Conservation (phyloP, 106 monocot genomes). For the Allium fistulosum region DNA sequence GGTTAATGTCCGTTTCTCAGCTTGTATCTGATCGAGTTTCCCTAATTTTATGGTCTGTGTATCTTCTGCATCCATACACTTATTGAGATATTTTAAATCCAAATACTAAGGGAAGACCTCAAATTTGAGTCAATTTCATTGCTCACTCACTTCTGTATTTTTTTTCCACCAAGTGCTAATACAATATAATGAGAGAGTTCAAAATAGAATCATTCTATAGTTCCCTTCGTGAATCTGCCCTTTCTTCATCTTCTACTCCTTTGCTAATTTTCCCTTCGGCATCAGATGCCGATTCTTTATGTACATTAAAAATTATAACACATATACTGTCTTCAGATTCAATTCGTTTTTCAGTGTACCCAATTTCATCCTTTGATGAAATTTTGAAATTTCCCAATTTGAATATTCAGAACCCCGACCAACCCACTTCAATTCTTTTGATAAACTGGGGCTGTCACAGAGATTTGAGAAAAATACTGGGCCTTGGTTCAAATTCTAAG, state of each 20-base stretch:
- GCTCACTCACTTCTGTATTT: too few relatives aligned
- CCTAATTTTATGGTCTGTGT: not conserved
- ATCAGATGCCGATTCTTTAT: constrained; percentile 73
- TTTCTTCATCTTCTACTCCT: constrained; percentile 51
- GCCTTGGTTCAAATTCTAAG: constrained; percentile 19
- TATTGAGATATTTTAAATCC: not conserved
- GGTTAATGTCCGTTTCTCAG: not conserved
- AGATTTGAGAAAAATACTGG: constrained; percentile 41
- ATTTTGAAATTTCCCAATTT: constrained; percentile 26
- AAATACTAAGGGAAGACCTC: not conserved
- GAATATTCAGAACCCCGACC: constrained; percentile 20
- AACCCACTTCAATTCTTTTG: constrained; percentile 36
- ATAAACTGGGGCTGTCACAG: constrained; percentile 85
- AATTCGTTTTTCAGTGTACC: constrained; percentile 72
- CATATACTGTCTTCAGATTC: constrained; percentile 78
- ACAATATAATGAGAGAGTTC: constrained; percentile 39
- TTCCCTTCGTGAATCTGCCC: constrained; percentile 37
- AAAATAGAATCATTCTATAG: constrained; percentile 50
- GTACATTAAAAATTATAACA: constrained; percentile 56
- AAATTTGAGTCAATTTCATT: not conserved
- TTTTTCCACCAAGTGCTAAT: not conserved
- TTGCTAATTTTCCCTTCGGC: constrained; percentile 78
- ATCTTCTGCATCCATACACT: not conserved
- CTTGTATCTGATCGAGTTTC: not conserved
- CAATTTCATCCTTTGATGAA: constrained; percentile 55